Evolutionary conservation across 2,329 filamentous ascomycete genomes (phyloP).

Genomic region (Aspergillus aculeatinus): DNA sequence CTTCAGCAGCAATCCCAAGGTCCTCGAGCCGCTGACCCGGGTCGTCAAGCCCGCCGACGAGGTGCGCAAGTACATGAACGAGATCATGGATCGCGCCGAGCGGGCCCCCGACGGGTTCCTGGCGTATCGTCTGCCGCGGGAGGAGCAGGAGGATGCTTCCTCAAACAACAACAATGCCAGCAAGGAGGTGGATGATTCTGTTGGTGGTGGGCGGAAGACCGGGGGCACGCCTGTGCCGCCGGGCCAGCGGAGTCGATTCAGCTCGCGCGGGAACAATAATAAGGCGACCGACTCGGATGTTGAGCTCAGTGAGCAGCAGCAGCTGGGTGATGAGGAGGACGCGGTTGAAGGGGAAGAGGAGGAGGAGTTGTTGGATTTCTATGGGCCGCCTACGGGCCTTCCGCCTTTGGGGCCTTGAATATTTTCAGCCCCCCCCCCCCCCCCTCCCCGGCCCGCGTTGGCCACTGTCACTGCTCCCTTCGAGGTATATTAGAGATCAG

Average conservation of each 20-base stretch:
- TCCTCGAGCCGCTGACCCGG: slow-evolving; percentile 55
- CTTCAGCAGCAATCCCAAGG: slow-evolving; percentile 51
- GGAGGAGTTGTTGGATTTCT: slow-evolving; percentile 42
- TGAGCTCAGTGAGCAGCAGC: slow-evolving; percentile 10
- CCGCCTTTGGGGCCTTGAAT: slow-evolving; percentile 27
- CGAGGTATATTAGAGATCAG: too few relatives aligned
- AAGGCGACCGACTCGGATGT: slow-evolving; percentile 7
- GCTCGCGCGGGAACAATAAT: neutral
- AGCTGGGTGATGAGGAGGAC: slow-evolving; percentile 14
- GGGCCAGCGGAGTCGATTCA: neutral
- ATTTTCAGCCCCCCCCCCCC: too few relatives aligned
- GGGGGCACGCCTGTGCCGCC: slow-evolving; percentile 24
- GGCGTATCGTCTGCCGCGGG: slow-evolving; percentile 55
- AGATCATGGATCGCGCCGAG: slow-evolving; percentile 57
- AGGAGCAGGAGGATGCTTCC: slow-evolving; percentile 29
- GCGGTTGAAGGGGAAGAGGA: slow-evolving; percentile 28
- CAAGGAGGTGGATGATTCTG: neutral
- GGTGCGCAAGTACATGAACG: slow-evolving; percentile 56
- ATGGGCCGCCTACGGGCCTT: slow-evolving; percentile 40
- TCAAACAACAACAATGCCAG: too few relatives aligned
- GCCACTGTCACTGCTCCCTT: too few relatives aligned
- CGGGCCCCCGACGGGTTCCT: slow-evolving; percentile 57
- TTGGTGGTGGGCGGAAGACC: slow-evolving; percentile 3
- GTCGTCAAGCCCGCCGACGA: slow-evolving; percentile 57
- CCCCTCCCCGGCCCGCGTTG: too few relatives aligned